Percentiles rank a stretch among this genome's conserved stretches.
These are phyloP conservation scores for Prunella vulgaris DNA, from an alignment of 257 asterid species.

Conservation along the genomic window DNA sequence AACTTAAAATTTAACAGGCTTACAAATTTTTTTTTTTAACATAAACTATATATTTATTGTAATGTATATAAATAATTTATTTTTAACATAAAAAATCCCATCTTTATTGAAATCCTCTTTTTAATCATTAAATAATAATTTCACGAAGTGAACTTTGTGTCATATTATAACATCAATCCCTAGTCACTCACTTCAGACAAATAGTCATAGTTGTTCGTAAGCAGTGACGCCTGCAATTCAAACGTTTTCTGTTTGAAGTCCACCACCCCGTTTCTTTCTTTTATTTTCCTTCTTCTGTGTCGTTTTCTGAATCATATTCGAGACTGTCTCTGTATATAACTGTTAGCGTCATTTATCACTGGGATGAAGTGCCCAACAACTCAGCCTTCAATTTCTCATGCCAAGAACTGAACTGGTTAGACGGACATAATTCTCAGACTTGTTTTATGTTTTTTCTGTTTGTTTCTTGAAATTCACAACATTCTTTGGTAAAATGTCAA, in stretches of 20 bases:
- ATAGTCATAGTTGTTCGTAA: slow-evolving; percentile 21
- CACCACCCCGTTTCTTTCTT: slow-evolving; percentile 9
- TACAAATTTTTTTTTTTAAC: no score
- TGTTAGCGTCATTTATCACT: neutral
- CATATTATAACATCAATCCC: no score
- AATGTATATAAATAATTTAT: no score
- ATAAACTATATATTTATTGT: no score
- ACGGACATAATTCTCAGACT: neutral
- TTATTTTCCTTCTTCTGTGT: slow-evolving; percentile 2
- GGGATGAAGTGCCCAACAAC: slow-evolving; percentile 5
- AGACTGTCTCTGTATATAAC: neutral
- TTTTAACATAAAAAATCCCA: no score
- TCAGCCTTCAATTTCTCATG: slow-evolving; percentile 22
- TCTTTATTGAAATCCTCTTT: no score
- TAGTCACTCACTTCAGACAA: no score
- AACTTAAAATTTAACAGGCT: no score
- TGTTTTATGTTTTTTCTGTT: neutral
- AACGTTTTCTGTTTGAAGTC: neutral
- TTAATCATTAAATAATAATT: neutral
- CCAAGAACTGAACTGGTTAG: slow-evolving; percentile 12
- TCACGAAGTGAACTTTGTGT: neutral
- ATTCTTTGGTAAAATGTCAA: neutral
- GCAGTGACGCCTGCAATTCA: slow-evolving; percentile 37
- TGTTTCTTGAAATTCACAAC: neutral
- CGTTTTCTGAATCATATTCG: slow-evolving; percentile 11